phyloP scores from a whole-genome alignment of 2,329 filamentous ascomycete species.

The Boeremia exigua region DNA sequence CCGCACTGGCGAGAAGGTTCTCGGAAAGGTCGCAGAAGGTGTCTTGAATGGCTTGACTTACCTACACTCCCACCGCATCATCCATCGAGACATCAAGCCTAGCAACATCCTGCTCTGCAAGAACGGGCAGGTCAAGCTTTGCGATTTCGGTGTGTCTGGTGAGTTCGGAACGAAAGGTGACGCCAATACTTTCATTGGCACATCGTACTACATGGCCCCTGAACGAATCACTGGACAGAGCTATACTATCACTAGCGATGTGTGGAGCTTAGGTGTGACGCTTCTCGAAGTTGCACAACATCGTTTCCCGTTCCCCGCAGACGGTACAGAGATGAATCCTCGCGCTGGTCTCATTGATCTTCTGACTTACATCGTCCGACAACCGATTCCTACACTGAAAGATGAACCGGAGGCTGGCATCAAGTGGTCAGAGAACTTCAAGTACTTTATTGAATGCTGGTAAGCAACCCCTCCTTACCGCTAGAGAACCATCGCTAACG shows the following conservation, averaged over 20 bases:
- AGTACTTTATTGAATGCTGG: slow-evolving; percentile 99
- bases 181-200: slow-evolving; percentile 98
- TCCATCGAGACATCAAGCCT: slow-evolving; percentile 98
- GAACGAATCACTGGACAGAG: slow-evolving; percentile 97
- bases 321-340: slow-evolving; percentile 94
- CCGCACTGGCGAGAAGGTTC: slow-evolving; percentile 93
- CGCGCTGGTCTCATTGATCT: slow-evolving; percentile 92
- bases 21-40: slow-evolving; percentile 95
- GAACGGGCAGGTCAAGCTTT: slow-evolving; percentile 89
- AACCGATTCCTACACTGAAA: slow-evolving; percentile 93
- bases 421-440: slow-evolving; percentile 96
- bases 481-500: slow-evolving; percentile 30
- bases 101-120: slow-evolving; percentile 95
- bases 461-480: slow-evolving; percentile 60
- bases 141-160: slow-evolving; percentile 96
- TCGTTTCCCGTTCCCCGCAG: slow-evolving; percentile 96
- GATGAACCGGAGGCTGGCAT: slow-evolving; percentile 91
- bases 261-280: slow-evolving; percentile 97
- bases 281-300: slow-evolving; percentile 99
- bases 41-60: slow-evolving; percentile 94
- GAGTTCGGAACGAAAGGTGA: slow-evolving; percentile 99
- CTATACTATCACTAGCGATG: slow-evolving; percentile 98
- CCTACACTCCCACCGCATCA: slow-evolving; percentile 93
- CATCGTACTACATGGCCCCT: slow-evolving; percentile 98
- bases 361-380: slow-evolving; percentile 94